Evolutionary conservation across 2,329 filamentous ascomycete genomes (phyloP), one percentile per base, ranked within the genome.

Genomic region (Aspergillus uvarum): DNA sequence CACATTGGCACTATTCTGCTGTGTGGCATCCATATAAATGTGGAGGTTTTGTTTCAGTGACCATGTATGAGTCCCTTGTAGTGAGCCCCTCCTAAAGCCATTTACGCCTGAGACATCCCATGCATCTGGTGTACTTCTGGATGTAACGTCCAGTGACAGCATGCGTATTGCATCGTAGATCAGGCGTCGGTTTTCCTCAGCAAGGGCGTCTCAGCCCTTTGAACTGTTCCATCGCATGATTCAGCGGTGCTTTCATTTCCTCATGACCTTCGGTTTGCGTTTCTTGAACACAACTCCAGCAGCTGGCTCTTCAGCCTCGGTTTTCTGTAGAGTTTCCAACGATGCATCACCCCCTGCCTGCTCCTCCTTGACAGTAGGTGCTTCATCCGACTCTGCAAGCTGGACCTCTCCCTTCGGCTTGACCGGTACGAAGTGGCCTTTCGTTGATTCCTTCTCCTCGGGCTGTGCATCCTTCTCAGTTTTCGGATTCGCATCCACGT

Each of bases 241-340:
- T 24, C 14, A 31, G 16, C 26, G 32, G n/a, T 11, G 22, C 47
- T 38, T 21, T 47, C 62, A 78, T 70, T 74, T 75, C 66, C 73
- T 77, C 66, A 74, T 72, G 53, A 72, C 67, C 67, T 81, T 82
- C 2, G 77, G 72, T 64, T 80, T 81, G 63, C 80, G 79, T 64
- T 81, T 81, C 65, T 81, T 82, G 72, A 82, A 82, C 22, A 81
- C 66, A 47, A 80, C 72, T 3, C 73, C 74, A 4, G 71, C 58
- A 5, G 61, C 62, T 21, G 61, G 56, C 32, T 72, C 71, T 54
- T 72, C 67, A 4, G 47, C 53, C 31, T 66, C 66, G 0, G 62
- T 60, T 59, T 65, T 63, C 12, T 60, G 55, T 6, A 21, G 44
- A 1, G 58, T 48, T 8, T 54, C 52, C 22, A 51, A 29, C 7